Conservation (phyloP, 78 protist genomes). For the Corallochytrium limacisporum region DNA sequence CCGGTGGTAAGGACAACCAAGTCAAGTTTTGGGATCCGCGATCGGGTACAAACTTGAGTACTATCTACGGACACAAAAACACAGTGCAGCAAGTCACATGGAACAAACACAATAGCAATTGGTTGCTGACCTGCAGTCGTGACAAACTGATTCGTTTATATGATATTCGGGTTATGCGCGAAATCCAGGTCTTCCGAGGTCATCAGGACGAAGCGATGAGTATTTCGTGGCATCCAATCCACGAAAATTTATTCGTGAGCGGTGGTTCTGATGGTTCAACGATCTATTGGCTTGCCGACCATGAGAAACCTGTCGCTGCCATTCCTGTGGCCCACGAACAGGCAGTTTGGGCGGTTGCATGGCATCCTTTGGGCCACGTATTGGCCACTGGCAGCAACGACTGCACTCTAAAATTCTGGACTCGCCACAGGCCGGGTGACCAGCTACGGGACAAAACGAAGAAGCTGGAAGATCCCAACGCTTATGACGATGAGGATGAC, state of each 20-base stretch:
- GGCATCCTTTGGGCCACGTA: slow-evolving; percentile 92
- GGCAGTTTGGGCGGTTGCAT: slow-evolving; percentile 60
- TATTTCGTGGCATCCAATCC: slow-evolving; percentile 68
- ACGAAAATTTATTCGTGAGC: slow-evolving; percentile 55
- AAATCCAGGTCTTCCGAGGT: slow-evolving; percentile 60
- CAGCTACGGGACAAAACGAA: no score
- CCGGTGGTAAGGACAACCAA: slow-evolving; percentile 65
- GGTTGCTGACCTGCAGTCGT: slow-evolving; percentile 59
- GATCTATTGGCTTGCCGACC: background rate
- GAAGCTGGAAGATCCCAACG: no score
- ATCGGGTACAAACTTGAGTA: slow-evolving; percentile 30
- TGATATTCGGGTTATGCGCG: slow-evolving; percentile 70
- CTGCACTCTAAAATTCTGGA: slow-evolving; percentile 55
- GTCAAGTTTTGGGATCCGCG: slow-evolving; percentile 87
- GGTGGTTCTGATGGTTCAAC: slow-evolving; percentile 71
- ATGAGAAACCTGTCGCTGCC: background rate
- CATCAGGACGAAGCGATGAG: slow-evolving; percentile 56
- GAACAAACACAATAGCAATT: slow-evolving; percentile 61
- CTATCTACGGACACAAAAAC: slow-evolving; percentile 56
- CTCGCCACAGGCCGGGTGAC: background rate
- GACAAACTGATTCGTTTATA: slow-evolving; percentile 30
- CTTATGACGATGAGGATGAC: no score
- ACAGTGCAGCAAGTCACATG: slow-evolving; percentile 46
- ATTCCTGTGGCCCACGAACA: slow-evolving; percentile 41
- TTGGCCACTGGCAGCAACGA: slow-evolving; percentile 60